Evolutionary conservation across 306 rosid genomes (phyloP).

Genomic region (Abrus precatorius): DNA sequence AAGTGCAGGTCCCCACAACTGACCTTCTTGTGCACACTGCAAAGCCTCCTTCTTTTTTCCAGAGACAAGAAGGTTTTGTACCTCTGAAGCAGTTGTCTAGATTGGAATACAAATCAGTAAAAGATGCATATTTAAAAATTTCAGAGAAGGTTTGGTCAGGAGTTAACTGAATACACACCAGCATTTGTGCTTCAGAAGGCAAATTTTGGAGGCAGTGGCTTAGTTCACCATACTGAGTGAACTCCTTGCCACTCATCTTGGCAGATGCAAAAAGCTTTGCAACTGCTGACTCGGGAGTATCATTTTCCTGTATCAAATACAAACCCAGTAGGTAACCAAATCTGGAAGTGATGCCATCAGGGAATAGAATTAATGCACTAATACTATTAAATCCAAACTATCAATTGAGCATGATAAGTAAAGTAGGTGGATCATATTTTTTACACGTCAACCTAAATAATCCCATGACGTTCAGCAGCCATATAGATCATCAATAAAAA

Average conservation of each 20-base stretch:
- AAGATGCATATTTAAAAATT: constrained; percentile 14
- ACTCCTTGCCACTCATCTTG: constrained; percentile 60
- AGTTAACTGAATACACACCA: constrained; percentile 57
- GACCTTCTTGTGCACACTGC: constrained; percentile 92
- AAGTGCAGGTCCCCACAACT: constrained; percentile 99
- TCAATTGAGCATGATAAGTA: constrained; percentile 5
- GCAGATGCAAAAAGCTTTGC: constrained; percentile 88
- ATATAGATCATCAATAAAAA: background rate
- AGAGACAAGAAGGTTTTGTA: constrained; percentile 89
- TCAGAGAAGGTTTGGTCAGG: background rate
- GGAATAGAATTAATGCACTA: constrained; percentile 13
- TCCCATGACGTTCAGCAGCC: constrained; percentile 12
- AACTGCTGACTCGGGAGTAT: constrained; percentile 79
- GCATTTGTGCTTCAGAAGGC: constrained; percentile 89
- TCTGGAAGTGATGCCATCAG: constrained; percentile 8
- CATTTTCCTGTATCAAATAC: constrained; percentile 67
- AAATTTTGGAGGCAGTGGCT: constrained; percentile 75
- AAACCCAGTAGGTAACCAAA: constrained; percentile 29
- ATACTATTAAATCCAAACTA: constrained; percentile 24
- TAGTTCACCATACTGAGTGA: constrained; percentile 62
- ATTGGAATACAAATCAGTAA: constrained; percentile 49
- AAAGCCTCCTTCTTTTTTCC: constrained; percentile 94
- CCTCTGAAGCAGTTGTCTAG: constrained; percentile 92
- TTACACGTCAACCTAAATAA: constrained; percentile 21
- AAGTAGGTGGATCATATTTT: background rate